A percentile compares a stretch with the other conserved stretches of the same genome.
These are phyloP conservation scores for Trichoderma sp. DNA, from an alignment of 2,329 filamentous ascomycete species.

Conservation along the genomic window DNA sequence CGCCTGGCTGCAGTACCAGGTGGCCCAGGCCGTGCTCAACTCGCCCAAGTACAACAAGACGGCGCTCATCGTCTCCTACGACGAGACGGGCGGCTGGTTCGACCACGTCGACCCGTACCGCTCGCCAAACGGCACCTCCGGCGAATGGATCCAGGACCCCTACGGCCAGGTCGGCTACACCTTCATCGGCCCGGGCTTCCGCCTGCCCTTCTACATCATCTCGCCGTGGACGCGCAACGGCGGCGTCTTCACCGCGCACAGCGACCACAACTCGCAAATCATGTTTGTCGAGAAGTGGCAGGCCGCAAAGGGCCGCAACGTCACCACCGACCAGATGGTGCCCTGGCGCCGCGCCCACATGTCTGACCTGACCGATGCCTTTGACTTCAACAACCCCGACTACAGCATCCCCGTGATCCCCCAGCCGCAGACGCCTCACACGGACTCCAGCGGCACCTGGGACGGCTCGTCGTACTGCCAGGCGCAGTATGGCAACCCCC, in stretches of 20 bases:
- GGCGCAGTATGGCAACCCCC: constrained; percentile 41
- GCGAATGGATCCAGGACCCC: constrained; percentile 56
- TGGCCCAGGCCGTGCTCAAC: constrained; percentile 54
- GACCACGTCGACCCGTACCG: constrained; percentile 59
- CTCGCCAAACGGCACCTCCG: constrained; percentile 52
- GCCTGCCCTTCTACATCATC: constrained; percentile 59
- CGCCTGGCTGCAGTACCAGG: constrained; percentile 57
- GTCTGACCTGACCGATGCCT: constrained; percentile 43
- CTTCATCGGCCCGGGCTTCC: constrained; percentile 45
- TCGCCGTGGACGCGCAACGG: constrained; percentile 60
- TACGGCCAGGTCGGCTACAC: constrained; percentile 46
- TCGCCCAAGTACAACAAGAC: constrained; percentile 55
- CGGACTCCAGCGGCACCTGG: constrained; percentile 47
- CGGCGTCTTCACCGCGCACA: constrained; percentile 57
- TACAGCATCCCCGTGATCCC: constrained; percentile 53
- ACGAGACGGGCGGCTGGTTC: constrained; percentile 58
- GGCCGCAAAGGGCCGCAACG: constrained; percentile 46
- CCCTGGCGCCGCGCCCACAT: constrained; percentile 42
- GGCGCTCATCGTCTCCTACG: constrained; percentile 50
- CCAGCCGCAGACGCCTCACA: constrained; percentile 48
- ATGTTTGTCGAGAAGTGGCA: constrained; percentile 57
- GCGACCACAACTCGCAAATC: constrained; percentile 60
- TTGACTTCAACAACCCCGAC: constrained; percentile 55
- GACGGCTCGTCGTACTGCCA: constrained; percentile 51
- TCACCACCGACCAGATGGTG: constrained; percentile 38